phyloP scores from a whole-genome alignment of 2,329 filamentous ascomycete genomes.

The Hypoxylon sp. region DNA sequence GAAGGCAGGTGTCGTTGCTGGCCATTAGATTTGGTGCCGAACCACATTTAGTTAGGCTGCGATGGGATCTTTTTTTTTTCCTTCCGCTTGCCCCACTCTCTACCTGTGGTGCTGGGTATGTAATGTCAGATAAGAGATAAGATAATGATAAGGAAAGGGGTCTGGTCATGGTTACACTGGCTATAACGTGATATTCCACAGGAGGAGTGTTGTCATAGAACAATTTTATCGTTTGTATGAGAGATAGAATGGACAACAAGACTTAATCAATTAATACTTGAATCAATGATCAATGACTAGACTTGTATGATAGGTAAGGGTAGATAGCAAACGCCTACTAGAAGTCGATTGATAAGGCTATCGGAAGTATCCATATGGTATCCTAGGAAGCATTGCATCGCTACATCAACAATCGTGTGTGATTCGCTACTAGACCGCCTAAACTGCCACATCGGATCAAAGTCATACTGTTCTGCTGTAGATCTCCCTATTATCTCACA shows the following conservation, averaged over 20 bases:
- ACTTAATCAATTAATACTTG: too few species aligned
- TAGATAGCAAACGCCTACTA: slow-evolving; percentile 1
- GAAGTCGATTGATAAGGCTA: slow-evolving; percentile 5
- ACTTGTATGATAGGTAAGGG: too few species aligned
- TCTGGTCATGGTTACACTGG: too few species aligned
- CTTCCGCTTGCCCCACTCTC: neutral
- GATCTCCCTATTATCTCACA: slow-evolving; percentile 1
- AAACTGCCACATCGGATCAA: neutral
- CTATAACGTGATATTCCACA: too few species aligned
- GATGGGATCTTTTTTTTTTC: neutral
- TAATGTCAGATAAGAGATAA: too few species aligned
- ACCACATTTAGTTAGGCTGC: neutral
- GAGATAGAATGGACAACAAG: too few species aligned
- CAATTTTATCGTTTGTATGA: too few species aligned
- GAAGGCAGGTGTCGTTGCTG: neutral
- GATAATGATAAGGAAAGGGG: too few species aligned
- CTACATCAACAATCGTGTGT: neutral
- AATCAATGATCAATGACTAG: too few species aligned
- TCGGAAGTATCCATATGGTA: too few species aligned
- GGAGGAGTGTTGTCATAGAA: too few species aligned
- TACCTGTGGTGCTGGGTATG: slow-evolving; percentile 1
- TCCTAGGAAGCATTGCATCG: too few species aligned
- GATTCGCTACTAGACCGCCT: neutral
- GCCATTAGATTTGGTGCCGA: neutral
- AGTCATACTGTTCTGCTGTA: neutral